Base-by-base conservation (phyloP, 108 stramenopile species). In the Seminavis robusta region DNA sequence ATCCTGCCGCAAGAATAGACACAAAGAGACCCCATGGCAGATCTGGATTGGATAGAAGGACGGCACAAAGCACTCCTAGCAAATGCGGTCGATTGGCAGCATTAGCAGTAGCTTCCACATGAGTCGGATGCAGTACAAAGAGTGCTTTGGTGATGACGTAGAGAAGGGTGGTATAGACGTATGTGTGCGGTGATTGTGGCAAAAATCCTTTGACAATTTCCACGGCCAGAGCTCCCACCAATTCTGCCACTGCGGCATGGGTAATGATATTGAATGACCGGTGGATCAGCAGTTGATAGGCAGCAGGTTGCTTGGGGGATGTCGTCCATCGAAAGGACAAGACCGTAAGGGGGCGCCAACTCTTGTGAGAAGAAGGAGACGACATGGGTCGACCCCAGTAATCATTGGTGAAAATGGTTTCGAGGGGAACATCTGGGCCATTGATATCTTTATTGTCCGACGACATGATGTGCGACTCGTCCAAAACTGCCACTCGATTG, bases 41-140 rank as follows among this genome's bases (percentile, higher is more conserved):
- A 9, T 10, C 15, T 0, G 81, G 73, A 56, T 84, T 79, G 16
- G 69, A 47, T 19, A 78, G 43, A 13, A 66, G 31, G 0, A 47
- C 26, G 33, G 64, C 65, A 36, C 64, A 79, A 11, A 88, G 37
- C 11, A 88, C 61, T 31, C 84, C 86, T 40, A 92, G 36, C 11
- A 92, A 29, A 62, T 92, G 90, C 19, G 83, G 81, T 50, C 90
- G 86, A 68, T 92, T 92, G 38, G 90, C 90, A 4, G 79, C 84
- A 71, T 92, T 92, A 55, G 81, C 86, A 0, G 86, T 86, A 6
- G 73, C 79, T 59, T 92, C 90, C 9, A 92, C 86, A 52, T 92
- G 90, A 9, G 80, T 68, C 4, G 90, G 86, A 56, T 92, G 90
- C 29, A 87, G 17, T 13, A 49, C 56, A 49, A 91, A 91, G 15